These are phyloP conservation scores for Rutstroemia sp. DNA, from an alignment of 2,329 filamentous ascomycete species.

Conservation along the genomic window DNA sequence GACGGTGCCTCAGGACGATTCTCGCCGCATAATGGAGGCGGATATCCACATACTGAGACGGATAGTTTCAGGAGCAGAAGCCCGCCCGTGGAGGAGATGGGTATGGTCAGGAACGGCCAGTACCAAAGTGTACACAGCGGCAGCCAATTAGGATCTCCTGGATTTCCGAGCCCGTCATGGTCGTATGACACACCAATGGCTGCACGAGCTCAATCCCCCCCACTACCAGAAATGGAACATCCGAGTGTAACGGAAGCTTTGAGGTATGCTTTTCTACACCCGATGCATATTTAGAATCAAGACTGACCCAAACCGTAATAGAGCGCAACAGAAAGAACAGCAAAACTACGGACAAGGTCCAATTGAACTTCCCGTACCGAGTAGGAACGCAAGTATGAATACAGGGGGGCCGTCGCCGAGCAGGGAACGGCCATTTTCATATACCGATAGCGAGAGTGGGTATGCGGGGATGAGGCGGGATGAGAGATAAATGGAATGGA, in stretches of 20 bases:
- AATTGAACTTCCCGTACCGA: conserved; percentile 2
- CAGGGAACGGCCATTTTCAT: conserved; percentile 4
- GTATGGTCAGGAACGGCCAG: conserved; percentile 7
- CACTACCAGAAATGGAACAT: conserved; percentile 5
- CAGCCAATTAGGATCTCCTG: conserved; percentile 2
- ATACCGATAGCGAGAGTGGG: conserved; percentile 7
- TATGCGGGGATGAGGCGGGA: conserved; percentile 3
- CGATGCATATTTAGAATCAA: background rate
- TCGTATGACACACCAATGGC: background rate
- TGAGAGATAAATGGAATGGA: background rate
- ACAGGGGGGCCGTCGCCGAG: background rate
- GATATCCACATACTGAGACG: conserved; percentile 2
- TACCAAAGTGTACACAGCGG: conserved; percentile 6
- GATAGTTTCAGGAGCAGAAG: conserved; percentile 8
- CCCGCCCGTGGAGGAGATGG: conserved; percentile 4
- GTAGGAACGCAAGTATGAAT: conserved; percentile 1
- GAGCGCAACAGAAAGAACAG: background rate
- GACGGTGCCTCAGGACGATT: conserved; percentile 2
- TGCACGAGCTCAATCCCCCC: background rate
- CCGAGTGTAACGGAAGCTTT: conserved; percentile 1
- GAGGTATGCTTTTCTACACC: background rate
- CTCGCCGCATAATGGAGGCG: background rate
- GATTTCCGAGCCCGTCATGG: conserved; percentile 1
- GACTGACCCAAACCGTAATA: background rate
- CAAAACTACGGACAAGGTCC: conserved; percentile 5